Conservation (phyloP, 2,329 filamentous ascomycete genomes). For the Ophiocordyceps unilateralis region DNA sequence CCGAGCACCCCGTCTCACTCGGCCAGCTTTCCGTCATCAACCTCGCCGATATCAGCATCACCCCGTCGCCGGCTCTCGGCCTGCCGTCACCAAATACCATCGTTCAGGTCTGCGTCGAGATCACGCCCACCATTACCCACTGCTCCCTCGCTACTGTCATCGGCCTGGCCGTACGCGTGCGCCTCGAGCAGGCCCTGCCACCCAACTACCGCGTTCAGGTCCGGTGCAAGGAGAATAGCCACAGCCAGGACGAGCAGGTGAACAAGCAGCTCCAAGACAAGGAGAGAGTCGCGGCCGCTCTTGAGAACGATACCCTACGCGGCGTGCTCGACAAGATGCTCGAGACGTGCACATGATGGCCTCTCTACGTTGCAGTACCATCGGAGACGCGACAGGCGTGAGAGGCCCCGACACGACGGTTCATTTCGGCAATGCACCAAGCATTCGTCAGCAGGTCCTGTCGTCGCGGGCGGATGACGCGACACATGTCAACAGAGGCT, state of each 20-base stretch:
- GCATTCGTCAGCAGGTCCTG: too few relatives aligned
- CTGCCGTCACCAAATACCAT: slow-evolving; percentile 33
- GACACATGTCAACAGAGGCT: neutral
- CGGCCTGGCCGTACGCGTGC: slow-evolving; percentile 77
- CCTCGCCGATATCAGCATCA: slow-evolving; percentile 78
- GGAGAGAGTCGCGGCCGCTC: slow-evolving; percentile 82
- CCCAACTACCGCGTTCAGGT: slow-evolving; percentile 87
- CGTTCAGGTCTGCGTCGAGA: slow-evolving; percentile 65
- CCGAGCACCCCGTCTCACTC: slow-evolving; percentile 86
- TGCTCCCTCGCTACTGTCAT: slow-evolving; percentile 95
- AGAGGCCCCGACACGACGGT: neutral
- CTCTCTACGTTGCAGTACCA: neutral
- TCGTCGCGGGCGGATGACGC: too few relatives aligned
- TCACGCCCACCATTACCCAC: slow-evolving; percentile 93
- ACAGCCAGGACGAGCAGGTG: slow-evolving; percentile 84
- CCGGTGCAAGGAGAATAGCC: slow-evolving; percentile 88
- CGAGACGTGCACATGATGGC: slow-evolving; percentile 50
- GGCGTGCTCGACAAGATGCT: slow-evolving; percentile 88
- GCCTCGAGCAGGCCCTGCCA: slow-evolving; percentile 78
- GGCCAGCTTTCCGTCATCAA: slow-evolving; percentile 91
- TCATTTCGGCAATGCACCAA: neutral
- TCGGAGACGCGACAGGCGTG: neutral
- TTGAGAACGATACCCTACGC: slow-evolving; percentile 85
- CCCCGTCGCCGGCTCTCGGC: slow-evolving; percentile 18
- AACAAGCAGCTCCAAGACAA: slow-evolving; percentile 96